Base-by-base conservation (phyloP, 495 filamentous ascomycete genomes). In the Neurospora sp. region DNA sequence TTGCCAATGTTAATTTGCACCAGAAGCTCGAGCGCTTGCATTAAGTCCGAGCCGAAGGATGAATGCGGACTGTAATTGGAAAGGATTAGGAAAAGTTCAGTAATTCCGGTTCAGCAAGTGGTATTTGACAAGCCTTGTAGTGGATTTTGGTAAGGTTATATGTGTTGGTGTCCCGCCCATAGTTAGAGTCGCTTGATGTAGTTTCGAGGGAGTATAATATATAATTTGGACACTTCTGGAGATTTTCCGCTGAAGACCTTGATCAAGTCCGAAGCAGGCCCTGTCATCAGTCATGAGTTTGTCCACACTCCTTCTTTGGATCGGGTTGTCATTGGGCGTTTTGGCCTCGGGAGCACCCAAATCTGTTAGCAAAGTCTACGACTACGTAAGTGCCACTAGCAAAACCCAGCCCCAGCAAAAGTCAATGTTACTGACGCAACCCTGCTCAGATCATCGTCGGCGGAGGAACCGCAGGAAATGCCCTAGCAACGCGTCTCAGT, bases 401-500 rank as follows among this genome's bases (percentile, higher is more conserved):
- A 19, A 42, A 42, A 19, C 5, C 17, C 15, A 19, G 40, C 40
- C 7, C 7, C 15, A 42, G 15, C 40, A 42, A 42, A 42, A 19
- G 40, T 2, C 5, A 19, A 42, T 42, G 4, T 42, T 19, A 5
- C 40, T 42, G 15, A 42, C 40, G 7, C 5, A 19, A 3, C 19
- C 17, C 36, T 7, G 8, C 11, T 37, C 9, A 79, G 78, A 77
- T 96, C 75, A 90, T 95, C 76, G 88, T 94, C 5, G 86, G 86
- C 3, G 90, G 88, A 69, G 90, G 89, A 10, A 90, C 88, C 0
- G 88, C 88, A 5, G 89, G 90, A 36, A 84, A 83, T 71, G 83
- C 84, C 4, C 80, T 90, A n/a, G 89, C 89, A 9, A 85, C 85
- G 21, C 85, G 89, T 39, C 84, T 91, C 19, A 88, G 88, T 10